Base-by-base conservation (phyloP, 208 protist genomes). In the Trypanosoma conorhini region DNA sequence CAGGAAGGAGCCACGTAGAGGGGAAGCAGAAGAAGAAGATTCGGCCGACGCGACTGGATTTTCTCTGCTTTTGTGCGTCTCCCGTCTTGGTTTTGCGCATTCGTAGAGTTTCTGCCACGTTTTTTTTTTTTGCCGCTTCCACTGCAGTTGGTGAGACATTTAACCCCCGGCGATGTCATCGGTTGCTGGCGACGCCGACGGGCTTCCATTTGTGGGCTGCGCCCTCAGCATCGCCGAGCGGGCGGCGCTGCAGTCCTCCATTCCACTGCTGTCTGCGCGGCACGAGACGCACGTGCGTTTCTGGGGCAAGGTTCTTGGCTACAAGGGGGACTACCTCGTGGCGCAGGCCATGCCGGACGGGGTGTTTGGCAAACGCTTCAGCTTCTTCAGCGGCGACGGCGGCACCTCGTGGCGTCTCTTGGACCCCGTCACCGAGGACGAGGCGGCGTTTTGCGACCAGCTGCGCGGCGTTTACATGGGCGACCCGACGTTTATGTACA, bases 391-490 rank as follows among this genome's bases (percentile, higher is more conserved):
- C 81, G 55, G 76, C 30, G 89, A 97, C 58, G 89, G 90, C 51
- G 93, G 93, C 52, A 83, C 70, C 59, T 89, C 74, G 28, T 97
- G 93, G 91, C 76, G 68, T 35, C 38, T 81, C 63, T 52, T 97
- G 22, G 71, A 82, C 56, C 72, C 74, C 26, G 62, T 88, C 28
- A 91, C 81, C 1, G 84, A 83, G 42, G 85, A 89, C 57, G 89
- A 96, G 79, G 82, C 66, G 42, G 79, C 70, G 30, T 91, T 94
- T 50, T 97, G 93, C 77, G 87, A 94, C 67, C 38, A 85, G 35
- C 79, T 97, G 48, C 87, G 93, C 3, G 93, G 93, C 12, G 70
- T 87, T 28, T 96, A 92, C 70, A 80, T 91, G 52, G 93, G 93
- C 22, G 67, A 86, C 57, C 91, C 91, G 10, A 62, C n/a, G 30